phyloP scores from a whole-genome alignment of 2,329 filamentous ascomycete species.

The Ceratocystis huliohia region DNA sequence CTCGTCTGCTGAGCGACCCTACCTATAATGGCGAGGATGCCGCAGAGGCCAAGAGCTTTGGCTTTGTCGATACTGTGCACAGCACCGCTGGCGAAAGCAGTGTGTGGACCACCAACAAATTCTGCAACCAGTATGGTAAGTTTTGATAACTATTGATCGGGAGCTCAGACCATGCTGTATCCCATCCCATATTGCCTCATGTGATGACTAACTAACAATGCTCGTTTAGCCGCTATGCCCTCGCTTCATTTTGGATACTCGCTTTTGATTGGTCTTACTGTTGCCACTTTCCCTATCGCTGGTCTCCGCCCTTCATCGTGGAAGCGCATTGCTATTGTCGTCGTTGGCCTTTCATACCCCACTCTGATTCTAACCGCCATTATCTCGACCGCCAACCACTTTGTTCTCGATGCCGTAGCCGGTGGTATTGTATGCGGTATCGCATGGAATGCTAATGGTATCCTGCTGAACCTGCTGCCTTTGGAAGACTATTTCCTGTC shows the following conservation, averaged over 20 bases:
- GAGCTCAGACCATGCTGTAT: not conserved
- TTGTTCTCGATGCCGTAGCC: slow-evolving; percentile 58
- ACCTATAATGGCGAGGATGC: slow-evolving; percentile 43
- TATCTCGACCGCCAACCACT: slow-evolving; percentile 60
- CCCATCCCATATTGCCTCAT: slow-evolving; percentile 1
- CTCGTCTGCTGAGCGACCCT: slow-evolving; percentile 45
- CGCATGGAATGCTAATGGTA: slow-evolving; percentile 45
- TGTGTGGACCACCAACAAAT: slow-evolving; percentile 59
- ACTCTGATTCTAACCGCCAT: slow-evolving; percentile 53
- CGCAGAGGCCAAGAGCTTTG: slow-evolving; percentile 45
- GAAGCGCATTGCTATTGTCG: slow-evolving; percentile 35
- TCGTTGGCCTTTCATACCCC: slow-evolving; percentile 50
- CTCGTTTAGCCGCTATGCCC: slow-evolving; percentile 53
- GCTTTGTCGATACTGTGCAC: slow-evolving; percentile 51
- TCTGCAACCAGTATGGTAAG: slow-evolving; percentile 62
- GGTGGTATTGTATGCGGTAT: slow-evolving; percentile 52
- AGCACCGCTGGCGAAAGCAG: slow-evolving; percentile 40
- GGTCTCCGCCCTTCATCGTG: slow-evolving; percentile 39
- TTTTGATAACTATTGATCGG: slow-evolving; percentile 16
- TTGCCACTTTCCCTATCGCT: slow-evolving; percentile 51
- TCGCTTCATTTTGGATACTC: slow-evolving; percentile 66
- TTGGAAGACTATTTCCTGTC: slow-evolving; percentile 58
- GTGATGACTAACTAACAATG: not conserved
- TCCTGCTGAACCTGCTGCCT: slow-evolving; percentile 50
- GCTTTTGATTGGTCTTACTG: slow-evolving; percentile 57